These are phyloP conservation scores for Podila clonocystis DNA, from an alignment of 192 early-diverging fungal genomes.

Conservation along the genomic window DNA sequence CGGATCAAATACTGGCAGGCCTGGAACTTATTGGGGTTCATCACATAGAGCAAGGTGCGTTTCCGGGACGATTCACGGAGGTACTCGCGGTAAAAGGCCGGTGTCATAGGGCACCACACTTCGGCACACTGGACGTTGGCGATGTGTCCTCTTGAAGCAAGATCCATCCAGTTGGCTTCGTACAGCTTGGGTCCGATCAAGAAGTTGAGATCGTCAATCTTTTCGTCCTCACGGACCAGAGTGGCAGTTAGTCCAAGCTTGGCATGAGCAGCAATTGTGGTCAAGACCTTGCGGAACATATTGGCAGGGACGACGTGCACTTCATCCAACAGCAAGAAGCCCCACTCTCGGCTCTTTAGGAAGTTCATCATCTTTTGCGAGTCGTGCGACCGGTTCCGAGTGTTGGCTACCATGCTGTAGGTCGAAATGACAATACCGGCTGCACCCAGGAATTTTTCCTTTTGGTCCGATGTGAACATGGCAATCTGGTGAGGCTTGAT, in stretches of 20 bases:
- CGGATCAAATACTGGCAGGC: slow-evolving; percentile 96
- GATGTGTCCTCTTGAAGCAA: slow-evolving; percentile 96
- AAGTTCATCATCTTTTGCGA: slow-evolving; percentile 97
- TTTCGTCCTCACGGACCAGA: slow-evolving; percentile 97
- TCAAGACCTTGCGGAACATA: slow-evolving; percentile 95
- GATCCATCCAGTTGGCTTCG: slow-evolving; percentile 99
- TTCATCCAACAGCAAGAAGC: slow-evolving; percentile 96
- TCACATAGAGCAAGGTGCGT: slow-evolving; percentile 85
- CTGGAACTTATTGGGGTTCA: slow-evolving; percentile 99
- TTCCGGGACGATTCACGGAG: slow-evolving; percentile 84
- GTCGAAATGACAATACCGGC: slow-evolving; percentile 97
- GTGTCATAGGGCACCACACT: slow-evolving; percentile 99
- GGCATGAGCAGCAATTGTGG: slow-evolving; percentile 89
- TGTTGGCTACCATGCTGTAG: slow-evolving; percentile 96
- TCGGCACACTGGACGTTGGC: slow-evolving; percentile 98
- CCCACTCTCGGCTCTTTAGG: slow-evolving; percentile 92
- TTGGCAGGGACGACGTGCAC: slow-evolving; percentile 99
- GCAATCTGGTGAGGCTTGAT: slow-evolving; percentile 93
- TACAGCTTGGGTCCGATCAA: slow-evolving; percentile 99
- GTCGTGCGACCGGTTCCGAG: slow-evolving; percentile 92
- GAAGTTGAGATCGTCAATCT: slow-evolving; percentile 97
- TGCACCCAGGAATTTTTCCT: slow-evolving; percentile 89
- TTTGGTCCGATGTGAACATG: slow-evolving; percentile 92
- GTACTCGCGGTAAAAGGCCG: slow-evolving; percentile 96
- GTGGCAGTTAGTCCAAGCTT: slow-evolving; percentile 99